Percentiles rank a stretch among this genome's conserved stretches.
Conservation (phyloP, 2,329 filamentous ascomycete species). For the Pseudocercospora fijiensis region DNA sequence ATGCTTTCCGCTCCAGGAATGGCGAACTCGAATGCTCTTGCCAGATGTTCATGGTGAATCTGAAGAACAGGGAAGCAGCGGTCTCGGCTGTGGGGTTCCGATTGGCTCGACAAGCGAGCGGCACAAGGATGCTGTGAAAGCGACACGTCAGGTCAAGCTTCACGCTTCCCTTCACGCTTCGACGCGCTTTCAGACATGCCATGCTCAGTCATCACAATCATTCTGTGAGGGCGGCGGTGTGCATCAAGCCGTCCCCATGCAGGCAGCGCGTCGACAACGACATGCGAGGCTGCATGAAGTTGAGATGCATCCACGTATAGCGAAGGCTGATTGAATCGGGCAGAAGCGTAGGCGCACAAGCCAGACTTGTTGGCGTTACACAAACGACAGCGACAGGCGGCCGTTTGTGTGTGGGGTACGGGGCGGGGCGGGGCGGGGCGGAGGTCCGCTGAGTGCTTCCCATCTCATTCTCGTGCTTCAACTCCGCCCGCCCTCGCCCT, state of each 20-base stretch:
- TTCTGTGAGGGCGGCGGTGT: neutral
- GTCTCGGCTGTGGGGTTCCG: neutral
- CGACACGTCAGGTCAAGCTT: neutral
- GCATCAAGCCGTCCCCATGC: neutral
- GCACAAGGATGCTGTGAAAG: neutral
- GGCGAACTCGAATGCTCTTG: neutral
- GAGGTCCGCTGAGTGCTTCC: too few relatives aligned
- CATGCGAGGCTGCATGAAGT: too few relatives aligned
- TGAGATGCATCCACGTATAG: too few relatives aligned
- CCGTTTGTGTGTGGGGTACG: too few relatives aligned
- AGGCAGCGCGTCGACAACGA: too few relatives aligned
- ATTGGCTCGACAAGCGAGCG: slow-evolving; percentile 13
- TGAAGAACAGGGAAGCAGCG: neutral
- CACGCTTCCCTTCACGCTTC: neutral
- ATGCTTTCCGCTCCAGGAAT: neutral
- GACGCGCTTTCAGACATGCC: neutral
- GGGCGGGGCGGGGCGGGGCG: too few relatives aligned
- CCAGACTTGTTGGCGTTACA: too few relatives aligned
- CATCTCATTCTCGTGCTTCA: too few relatives aligned
- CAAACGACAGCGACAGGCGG: too few relatives aligned
- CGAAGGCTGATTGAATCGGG: neutral
- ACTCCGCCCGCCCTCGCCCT: too few relatives aligned
- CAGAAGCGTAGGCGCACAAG: neutral
- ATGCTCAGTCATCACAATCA: neutral
- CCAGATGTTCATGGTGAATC: neutral